Base-by-base conservation (phyloP, 768 basidiomycete genomes). In the Amanita phalloides region DNA sequence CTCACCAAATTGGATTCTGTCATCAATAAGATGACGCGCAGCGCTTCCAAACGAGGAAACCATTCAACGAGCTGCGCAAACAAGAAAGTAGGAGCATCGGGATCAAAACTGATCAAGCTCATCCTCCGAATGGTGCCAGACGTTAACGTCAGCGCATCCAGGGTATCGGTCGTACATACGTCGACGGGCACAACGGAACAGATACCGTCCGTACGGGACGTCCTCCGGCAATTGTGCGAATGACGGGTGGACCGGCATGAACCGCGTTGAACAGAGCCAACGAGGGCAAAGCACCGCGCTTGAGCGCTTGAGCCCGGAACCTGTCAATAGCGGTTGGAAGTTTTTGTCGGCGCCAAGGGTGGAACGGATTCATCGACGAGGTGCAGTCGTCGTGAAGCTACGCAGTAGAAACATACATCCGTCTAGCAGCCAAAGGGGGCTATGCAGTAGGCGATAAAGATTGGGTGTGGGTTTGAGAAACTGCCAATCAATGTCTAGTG, bases 31-130 rank as follows among this genome's bases (percentile, higher is more conserved):
- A 84, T 79, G 28, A 84, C 64, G 57, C 83, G 81, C 28, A 84
- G 61, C 1, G 81, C 79, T 59, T 84, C 79, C 45, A 85, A 64
- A 32, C 67, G 48, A 0, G 74, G 71, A 4, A 82, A 66, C 4
- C 77, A 68, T 41, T 57, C 53, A 8, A 76, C 70, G 3, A 84
- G 67, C 45, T 76, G 73, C 2, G 66, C 55, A 21, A 84, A 62
- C 48, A 84, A 63, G 47, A 66, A 63, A 1, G 65, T 60, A 10
- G 76, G 75, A 0, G 72, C 66, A 1, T 64, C 59, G 3, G 71
- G 64, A 54, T 82, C 81, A 45, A 83, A 77, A 36, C 76, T 75
- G 66, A 82, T 76, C 25, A 82, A 65, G 23, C 78, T 84, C 36
- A 83, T 64, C 55, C 78, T 69, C 48, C 63, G 66, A 50, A 82